phyloP scores from a whole-genome alignment of 805 yeast genomes.

The Candida methanosorbosa region DNA sequence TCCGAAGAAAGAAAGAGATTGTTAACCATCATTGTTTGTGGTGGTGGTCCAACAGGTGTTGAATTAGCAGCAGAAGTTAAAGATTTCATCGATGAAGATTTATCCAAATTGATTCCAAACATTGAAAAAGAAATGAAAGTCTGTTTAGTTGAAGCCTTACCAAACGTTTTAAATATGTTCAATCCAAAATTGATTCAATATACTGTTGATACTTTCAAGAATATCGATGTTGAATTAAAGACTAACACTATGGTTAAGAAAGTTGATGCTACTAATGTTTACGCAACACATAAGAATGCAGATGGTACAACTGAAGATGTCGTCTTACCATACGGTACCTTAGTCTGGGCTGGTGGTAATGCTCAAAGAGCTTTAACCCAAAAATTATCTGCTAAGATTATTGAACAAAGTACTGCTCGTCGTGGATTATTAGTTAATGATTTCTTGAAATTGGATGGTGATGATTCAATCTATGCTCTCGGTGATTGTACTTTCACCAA shows the following conservation, averaged over 20 bases:
- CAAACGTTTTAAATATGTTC: constrained; percentile 75
- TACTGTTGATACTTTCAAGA: constrained; percentile 69
- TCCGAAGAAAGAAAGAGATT: constrained; percentile 75
- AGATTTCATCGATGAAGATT: constrained; percentile 89
- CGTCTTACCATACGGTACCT: constrained; percentile 77
- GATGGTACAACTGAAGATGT: constrained; percentile 55
- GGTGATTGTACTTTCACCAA: constrained; percentile 95
- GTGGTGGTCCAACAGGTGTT: constrained; percentile 99
- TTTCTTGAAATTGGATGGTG: constrained; percentile 73
- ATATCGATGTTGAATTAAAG: constrained; percentile 60
- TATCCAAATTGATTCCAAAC: constrained; percentile 82
- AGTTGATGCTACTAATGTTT: constrained; percentile 64
- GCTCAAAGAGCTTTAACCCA: constrained; percentile 73
- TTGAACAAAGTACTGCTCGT: constrained; percentile 76
- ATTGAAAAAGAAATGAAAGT: constrained; percentile 77
- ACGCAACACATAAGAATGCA: constrained; percentile 57
- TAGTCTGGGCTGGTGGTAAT: constrained; percentile 98
- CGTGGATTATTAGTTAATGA: constrained; percentile 88
- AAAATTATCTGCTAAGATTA: constrained; percentile 57
- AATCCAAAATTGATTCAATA: constrained; percentile 62
- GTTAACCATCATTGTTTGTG: constrained; percentile 84
- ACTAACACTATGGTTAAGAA: constrained; percentile 84
- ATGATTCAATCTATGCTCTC: constrained; percentile 71
- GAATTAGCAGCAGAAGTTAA: constrained; percentile 95
- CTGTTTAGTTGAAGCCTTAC: constrained; percentile 83